These are phyloP conservation scores for Trametes hirsuta DNA, from an alignment of 1,284 basidiomycete genomes.

Conservation along the genomic window DNA sequence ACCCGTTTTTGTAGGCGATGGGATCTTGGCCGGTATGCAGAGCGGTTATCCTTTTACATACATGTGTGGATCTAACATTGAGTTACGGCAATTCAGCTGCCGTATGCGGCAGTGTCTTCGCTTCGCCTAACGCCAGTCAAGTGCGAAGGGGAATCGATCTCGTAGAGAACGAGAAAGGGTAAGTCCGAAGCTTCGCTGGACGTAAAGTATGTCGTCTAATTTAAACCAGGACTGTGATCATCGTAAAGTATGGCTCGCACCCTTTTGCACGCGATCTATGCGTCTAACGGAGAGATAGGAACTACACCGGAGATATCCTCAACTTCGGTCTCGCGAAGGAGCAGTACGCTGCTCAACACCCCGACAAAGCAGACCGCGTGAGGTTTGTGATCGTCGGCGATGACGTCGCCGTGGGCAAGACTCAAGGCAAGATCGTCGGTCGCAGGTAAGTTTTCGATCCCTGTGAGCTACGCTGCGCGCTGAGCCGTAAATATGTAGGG, in stretches of 20 bases:
- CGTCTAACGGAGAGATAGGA: constrained; percentile 45
- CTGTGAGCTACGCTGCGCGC: neutral
- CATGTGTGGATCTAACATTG: neutral
- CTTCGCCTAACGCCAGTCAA: constrained; percentile 86
- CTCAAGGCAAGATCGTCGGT: constrained; percentile 82
- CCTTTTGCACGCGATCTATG: neutral
- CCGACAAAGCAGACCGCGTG: constrained; percentile 67
- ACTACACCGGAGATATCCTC: constrained; percentile 89
- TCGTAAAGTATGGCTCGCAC: constrained; percentile 72
- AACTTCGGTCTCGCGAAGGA: constrained; percentile 94
- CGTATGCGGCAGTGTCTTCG: constrained; percentile 87
- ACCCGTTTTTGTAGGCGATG: constrained; percentile 53
- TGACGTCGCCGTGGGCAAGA: constrained; percentile 86
- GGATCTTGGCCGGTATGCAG: constrained; percentile 71
- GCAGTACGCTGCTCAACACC: constrained; percentile 74
- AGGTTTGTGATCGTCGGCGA: constrained; percentile 89
- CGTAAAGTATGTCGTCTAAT: neutral
- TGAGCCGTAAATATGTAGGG: constrained; percentile 45
- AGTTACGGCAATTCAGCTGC: constrained; percentile 53
- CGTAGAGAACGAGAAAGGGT: constrained; percentile 80
- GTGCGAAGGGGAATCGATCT: constrained; percentile 81
- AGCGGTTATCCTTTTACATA: neutral
- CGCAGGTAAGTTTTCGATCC: constrained; percentile 52
- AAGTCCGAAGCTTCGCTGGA: constrained; percentile 22
- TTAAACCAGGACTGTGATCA: constrained; percentile 66